Base-by-base conservation (phyloP, 2,329 filamentous ascomycete genomes). In the Aspergillus brasiliensis region DNA sequence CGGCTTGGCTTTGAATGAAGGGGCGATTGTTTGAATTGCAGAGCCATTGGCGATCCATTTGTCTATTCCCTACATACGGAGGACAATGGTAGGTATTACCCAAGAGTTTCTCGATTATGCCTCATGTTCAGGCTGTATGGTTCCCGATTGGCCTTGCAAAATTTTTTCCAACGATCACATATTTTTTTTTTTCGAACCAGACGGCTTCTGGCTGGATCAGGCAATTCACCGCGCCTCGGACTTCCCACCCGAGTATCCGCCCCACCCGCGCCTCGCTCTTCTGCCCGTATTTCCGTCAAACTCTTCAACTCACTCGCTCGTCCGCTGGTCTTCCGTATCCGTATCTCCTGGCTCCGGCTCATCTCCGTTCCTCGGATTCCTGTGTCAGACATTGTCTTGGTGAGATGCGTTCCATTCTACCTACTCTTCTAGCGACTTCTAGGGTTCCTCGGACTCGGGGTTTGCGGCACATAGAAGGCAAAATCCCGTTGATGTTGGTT, bases 151-250 rank as follows among this genome's bases (percentile, higher is more conserved):
- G 40, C 11, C 13, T 34, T 19, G 46, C 25, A 49, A 28, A 49
- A 49, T 17, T 49, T 49, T 49, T 10, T 10, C 5, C 7, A 15
- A 28, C 6, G n/a, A 34, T 34, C 31, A 11, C 31, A 34, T 34
- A 10, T 34, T 34, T 34, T 34, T 31, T 11, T 28, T 28, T 11
- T 31, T 34, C 31, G 31, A 34, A 34, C 31, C 31, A 34, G 31
- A 34, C 31, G 31, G 31, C 31, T 34, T 34, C 40, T 31, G 19
- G 11, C 59, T 52, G 37, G 57, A 64, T 63, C 37, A 57, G 62
- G 62, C 58, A 64, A 64, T 52, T 64, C 56, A 51, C 34, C 60
- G 55, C 58, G 59, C 47, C 27, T 59, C 56, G 46, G 61, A 57
- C 49, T n/a, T 37, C 8, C 6, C 46, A 55, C 42, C 60, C 57